A percentile compares a stretch with the other conserved stretches of the same genome.
Evolutionary conservation across 116 monocot genomes (phyloP).

Genomic region (Cymodocea nodosa): DNA sequence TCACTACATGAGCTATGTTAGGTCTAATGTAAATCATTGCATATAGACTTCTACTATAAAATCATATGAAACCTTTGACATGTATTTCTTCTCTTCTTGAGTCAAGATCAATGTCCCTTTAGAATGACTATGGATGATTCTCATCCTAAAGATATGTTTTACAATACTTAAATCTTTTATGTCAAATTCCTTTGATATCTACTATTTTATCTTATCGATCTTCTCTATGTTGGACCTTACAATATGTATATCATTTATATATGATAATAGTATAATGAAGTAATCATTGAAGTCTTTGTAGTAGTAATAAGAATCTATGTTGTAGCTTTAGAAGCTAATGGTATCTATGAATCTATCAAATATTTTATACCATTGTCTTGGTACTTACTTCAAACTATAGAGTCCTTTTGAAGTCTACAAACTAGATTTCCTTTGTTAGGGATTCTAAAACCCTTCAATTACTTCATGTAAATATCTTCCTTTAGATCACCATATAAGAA

Average conservation of each 20-base stretch:
- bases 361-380: too few species aligned
- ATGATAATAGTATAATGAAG: background rate
- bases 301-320: too few species aligned
- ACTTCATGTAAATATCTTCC: too few species aligned
- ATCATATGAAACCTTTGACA: background rate
- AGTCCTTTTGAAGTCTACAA: too few species aligned
- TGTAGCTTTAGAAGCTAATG: too few species aligned
- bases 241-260: background rate
- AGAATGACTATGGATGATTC: background rate
- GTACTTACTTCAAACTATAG: too few species aligned
- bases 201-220: background rate
- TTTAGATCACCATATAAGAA: too few species aligned
- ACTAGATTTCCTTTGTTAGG: too few species aligned
- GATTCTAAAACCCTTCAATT: too few species aligned
- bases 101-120: background rate
- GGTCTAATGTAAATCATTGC: background rate
- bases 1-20: background rate
- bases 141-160: background rate
- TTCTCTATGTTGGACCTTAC: background rate
- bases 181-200: background rate
- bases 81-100: background rate
- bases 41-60: background rate
- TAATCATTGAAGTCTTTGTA: too few species aligned
- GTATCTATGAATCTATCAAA: too few species aligned
- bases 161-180: background rate